Evolutionary conservation across 768 basidiomycete genomes (phyloP).

Genomic region (Phanerochaete carnosa): DNA sequence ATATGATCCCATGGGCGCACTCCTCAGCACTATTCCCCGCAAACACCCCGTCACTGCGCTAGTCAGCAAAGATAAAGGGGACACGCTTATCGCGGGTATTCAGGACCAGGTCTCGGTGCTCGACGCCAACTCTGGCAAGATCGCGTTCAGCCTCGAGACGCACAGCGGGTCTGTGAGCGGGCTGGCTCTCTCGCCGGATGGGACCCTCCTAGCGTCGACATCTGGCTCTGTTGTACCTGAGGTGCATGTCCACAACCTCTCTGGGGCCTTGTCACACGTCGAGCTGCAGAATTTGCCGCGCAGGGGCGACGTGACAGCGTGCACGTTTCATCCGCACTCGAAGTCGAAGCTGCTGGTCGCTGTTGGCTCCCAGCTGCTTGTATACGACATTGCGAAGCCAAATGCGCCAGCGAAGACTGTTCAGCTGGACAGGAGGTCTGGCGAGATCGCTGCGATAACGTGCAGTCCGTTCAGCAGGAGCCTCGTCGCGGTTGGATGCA

Average conservation of each 20-base stretch:
- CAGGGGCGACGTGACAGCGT: constrained; percentile 34
- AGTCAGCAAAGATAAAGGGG: constrained; percentile 31
- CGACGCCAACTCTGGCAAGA: constrained; percentile 41
- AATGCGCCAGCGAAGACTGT: constrained; percentile 54
- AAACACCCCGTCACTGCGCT: constrained; percentile 29
- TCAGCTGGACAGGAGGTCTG: constrained; percentile 36
- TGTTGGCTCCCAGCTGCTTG: constrained; percentile 45
- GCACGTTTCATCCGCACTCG: constrained; percentile 60
- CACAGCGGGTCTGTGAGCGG: constrained; percentile 50
- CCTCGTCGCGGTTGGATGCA: constrained; percentile 55
- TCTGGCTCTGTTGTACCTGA: constrained; percentile 34
- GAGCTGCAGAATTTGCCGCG: constrained; percentile 51
- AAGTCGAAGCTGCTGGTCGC: constrained; percentile 60
- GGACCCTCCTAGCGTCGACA: constrained; percentile 52
- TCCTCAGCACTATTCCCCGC: constrained; percentile 30
- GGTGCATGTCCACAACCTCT: constrained; percentile 59
- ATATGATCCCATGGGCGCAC: constrained; percentile 47
- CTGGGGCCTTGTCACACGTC: constrained; percentile 44
- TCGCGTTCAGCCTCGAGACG: constrained; percentile 45
- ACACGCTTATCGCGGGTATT: constrained; percentile 45
- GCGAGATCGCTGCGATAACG: constrained; percentile 52
- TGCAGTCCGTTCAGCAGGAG: constrained; percentile 79
- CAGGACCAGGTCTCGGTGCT: constrained; percentile 47
- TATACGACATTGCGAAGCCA: constrained; percentile 63
- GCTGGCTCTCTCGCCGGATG: constrained; percentile 59